Evolutionary conservation across 2,329 filamentous ascomycete species (phyloP).

Genomic region (Dactylellina cionopaga): DNA sequence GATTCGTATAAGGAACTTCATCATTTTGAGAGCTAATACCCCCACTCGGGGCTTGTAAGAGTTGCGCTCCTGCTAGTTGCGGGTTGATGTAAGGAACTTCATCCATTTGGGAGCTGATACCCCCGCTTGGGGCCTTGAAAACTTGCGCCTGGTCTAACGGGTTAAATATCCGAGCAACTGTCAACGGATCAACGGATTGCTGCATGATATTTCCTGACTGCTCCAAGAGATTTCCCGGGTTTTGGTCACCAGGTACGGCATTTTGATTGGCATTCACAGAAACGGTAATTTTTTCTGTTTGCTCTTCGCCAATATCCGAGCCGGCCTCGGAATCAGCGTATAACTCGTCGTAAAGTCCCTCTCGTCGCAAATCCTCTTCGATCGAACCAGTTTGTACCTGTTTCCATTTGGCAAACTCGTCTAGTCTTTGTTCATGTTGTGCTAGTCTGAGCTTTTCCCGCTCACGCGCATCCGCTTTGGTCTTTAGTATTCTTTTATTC

Average conservation of each 20-base stretch:
- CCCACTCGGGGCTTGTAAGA: too few relatives aligned
- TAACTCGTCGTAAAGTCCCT: constrained; percentile 15
- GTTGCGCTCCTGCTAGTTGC: not conserved
- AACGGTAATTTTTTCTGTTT: too few relatives aligned
- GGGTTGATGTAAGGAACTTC: not conserved
- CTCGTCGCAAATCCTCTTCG: not conserved
- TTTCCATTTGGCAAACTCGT: not conserved
- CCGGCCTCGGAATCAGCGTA: not conserved
- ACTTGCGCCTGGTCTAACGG: not conserved
- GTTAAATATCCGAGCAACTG: not conserved
- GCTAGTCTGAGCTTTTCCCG: not conserved
- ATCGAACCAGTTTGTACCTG: too few relatives aligned
- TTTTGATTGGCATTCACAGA: too few relatives aligned
- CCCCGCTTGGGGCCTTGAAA: not conserved
- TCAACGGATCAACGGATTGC: not conserved
- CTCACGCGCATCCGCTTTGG: not conserved
- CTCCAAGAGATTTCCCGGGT: too few relatives aligned
- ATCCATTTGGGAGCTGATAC: not conserved
- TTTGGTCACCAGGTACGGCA: too few relatives aligned
- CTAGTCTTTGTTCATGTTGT: not conserved
- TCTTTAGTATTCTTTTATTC: not conserved
- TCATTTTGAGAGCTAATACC: too few relatives aligned
- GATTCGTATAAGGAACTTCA: too few relatives aligned
- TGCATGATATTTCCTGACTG: not conserved
- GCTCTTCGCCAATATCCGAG: too few relatives aligned